A percentile compares a stretch with the other conserved stretches of the same genome.
Conservation (phyloP, 768 basidiomycete genomes). For the Suillus hirtellus region DNA sequence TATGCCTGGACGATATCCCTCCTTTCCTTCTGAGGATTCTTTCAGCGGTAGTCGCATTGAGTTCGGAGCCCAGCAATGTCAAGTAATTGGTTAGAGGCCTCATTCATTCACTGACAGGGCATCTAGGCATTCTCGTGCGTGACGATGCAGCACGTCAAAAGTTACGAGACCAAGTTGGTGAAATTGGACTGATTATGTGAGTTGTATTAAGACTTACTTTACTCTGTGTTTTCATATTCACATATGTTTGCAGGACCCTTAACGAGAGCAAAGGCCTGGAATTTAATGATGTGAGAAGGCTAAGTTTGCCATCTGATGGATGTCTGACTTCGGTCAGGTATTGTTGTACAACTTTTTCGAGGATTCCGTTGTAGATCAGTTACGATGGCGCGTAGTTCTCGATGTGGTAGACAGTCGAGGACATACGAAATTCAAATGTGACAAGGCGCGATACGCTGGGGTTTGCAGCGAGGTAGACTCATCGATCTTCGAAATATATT, state of each 20-base stretch:
- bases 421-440: constrained; percentile 39
- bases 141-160: constrained; percentile 51
- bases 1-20: not conserved
- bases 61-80: constrained; percentile 69
- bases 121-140: constrained; percentile 67
- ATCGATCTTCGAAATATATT: not conserved
- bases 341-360: constrained; percentile 74
- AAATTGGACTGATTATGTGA: constrained; percentile 60
- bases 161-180: constrained; percentile 53
- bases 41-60: constrained; percentile 49
- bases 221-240: constrained; percentile 1
- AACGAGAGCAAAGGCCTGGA: constrained; percentile 35
- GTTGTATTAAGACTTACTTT: constrained; percentile 19
- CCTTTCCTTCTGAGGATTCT: constrained; percentile 16
- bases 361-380: constrained; percentile 50
- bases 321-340: constrained; percentile 44
- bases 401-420: constrained; percentile 35
- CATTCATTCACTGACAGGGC: not conserved
- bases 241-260: constrained; percentile 24
- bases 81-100: not conserved
- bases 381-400: constrained; percentile 63
- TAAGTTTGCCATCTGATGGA: not conserved
- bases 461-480: constrained; percentile 55
- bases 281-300: constrained; percentile 21
- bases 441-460: constrained; percentile 49